Percentiles rank a stretch among this genome's conserved stretches.
phyloP scores from a whole-genome alignment of 2,329 filamentous ascomycete genomes.

The Grosmannia serpens region DNA sequence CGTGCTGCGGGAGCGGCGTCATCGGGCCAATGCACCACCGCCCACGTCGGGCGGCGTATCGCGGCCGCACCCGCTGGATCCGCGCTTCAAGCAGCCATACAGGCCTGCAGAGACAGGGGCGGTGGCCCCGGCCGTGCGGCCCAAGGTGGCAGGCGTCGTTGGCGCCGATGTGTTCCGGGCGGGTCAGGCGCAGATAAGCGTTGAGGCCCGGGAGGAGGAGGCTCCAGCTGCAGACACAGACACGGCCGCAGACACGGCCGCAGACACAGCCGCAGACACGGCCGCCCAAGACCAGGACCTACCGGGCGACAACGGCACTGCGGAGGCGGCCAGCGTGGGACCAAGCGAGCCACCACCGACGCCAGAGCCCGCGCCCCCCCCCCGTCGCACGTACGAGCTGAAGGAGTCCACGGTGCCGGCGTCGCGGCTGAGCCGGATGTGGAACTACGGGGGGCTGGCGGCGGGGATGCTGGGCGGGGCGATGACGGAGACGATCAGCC shows the following conservation, averaged over 20 bases:
- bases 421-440: conserved; percentile 73
- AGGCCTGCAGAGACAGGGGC: not conserved
- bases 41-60: not conserved
- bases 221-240: not conserved
- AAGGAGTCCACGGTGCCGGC: conserved; percentile 85
- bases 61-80: conserved; percentile 13
- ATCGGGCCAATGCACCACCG: not conserved
- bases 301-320: no score
- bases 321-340: not conserved
- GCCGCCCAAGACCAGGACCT: no score
- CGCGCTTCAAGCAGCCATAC: conserved; percentile 6
- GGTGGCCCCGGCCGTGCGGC: not conserved
- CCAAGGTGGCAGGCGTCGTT: conserved; percentile 11
- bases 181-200: not conserved
- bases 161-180: conserved; percentile 39
- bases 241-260: no score
- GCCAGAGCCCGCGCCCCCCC: not conserved
- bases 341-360: not conserved
- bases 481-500: conserved; percentile 71
- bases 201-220: not conserved
- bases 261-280: no score
- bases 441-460: conserved; percentile 89
- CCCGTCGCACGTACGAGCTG: conserved; percentile 42
- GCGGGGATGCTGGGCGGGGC: conserved; percentile 94
- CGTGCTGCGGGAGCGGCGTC: conserved; percentile 2